These are phyloP conservation scores for Caloboletus firmus DNA, from an alignment of 1,284 basidiomycete species.

Conservation along the genomic window DNA sequence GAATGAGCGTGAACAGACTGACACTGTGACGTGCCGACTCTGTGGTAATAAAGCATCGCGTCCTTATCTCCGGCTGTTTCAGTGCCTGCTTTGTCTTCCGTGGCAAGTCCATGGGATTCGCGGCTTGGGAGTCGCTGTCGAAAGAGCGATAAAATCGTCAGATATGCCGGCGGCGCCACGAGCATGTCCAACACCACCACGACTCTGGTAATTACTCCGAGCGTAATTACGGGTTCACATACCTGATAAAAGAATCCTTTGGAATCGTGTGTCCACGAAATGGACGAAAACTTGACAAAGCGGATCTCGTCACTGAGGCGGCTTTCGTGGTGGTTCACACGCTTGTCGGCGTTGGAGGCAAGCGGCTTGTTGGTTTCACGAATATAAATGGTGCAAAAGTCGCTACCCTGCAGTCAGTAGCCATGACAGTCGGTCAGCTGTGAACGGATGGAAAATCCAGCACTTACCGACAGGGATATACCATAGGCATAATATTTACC, in stretches of 20 bases:
- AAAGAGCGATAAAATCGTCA: not conserved
- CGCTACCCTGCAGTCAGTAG: conserved; percentile 58
- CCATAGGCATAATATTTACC: conserved; percentile 78
- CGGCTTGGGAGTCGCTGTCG: conserved; percentile 56
- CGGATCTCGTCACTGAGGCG: conserved; percentile 66
- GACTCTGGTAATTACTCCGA: not conserved
- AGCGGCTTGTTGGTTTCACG: conserved; percentile 63
- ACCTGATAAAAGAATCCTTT: conserved; percentile 85
- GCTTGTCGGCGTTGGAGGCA: conserved; percentile 40
- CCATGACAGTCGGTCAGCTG: conserved; percentile 1
- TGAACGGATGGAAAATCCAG: too few species aligned
- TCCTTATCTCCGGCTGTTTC: conserved; percentile 66
- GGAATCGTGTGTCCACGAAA: conserved; percentile 75
- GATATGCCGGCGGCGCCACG: not conserved
- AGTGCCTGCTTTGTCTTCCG: conserved; percentile 57
- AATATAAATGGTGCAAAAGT: conserved; percentile 70
- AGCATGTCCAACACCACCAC: not conserved
- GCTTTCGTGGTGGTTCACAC: conserved; percentile 46
- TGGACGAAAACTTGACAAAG: conserved; percentile 73
- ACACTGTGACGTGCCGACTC: conserved; percentile 70
- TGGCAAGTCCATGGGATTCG: conserved; percentile 48
- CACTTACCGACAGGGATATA: conserved; percentile 63
- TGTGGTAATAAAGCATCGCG: conserved; percentile 76
- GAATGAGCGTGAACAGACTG: conserved; percentile 23
- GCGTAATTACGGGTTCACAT: conserved; percentile 5